A percentile compares a stretch with the other conserved stretches of the same genome.
These are phyloP conservation scores for Nannochloropsis oceanica DNA, from an alignment of 108 stramenopile genomes.

Conservation along the genomic window DNA sequence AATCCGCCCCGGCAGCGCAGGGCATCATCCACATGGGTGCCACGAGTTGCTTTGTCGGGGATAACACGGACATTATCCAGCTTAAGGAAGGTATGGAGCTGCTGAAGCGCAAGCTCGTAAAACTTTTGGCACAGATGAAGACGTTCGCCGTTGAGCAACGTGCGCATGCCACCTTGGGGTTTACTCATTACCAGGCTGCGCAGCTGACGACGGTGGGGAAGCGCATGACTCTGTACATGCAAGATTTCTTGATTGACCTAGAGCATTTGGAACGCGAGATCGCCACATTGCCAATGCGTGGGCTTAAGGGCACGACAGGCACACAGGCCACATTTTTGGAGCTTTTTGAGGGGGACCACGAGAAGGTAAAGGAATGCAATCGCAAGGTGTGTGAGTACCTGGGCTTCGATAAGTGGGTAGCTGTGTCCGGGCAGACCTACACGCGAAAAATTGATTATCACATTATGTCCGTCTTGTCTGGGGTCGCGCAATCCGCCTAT, in stretches of 20 bases:
- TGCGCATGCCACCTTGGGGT: conserved; percentile 84
- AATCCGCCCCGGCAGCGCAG: conserved; percentile 69
- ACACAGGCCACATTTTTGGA: conserved; percentile 95
- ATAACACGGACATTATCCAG: conserved; percentile 89
- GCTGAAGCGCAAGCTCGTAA: conserved; percentile 71
- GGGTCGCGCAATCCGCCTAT: conserved; percentile 85
- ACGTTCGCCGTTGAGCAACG: conserved; percentile 62
- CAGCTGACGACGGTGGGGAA: conserved; percentile 96
- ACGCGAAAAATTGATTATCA: conserved; percentile 90
- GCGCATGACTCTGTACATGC: conserved; percentile 88
- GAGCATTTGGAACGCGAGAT: conserved; percentile 63
- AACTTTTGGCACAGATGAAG: conserved; percentile 54
- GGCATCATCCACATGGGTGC: conserved; percentile 94
- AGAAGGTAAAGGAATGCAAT: conserved; percentile 62
- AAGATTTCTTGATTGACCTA: conserved; percentile 75
- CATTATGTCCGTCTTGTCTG: conserved; percentile 67
- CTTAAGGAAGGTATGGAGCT: conserved; percentile 65
- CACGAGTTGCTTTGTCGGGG: conserved; percentile 87
- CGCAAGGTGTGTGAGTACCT: conserved; percentile 72
- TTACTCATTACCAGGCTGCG: conserved; percentile 96
- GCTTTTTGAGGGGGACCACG: conserved; percentile 95
- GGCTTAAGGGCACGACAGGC: conserved; percentile 96
- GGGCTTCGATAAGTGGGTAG: conserved; percentile 74
- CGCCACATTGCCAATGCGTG: conserved; percentile 81
- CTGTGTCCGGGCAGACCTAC: conserved; percentile 96